Conservation (phyloP, 108 stramenopile genomes). For the Schizochytrium sp. region DNA sequence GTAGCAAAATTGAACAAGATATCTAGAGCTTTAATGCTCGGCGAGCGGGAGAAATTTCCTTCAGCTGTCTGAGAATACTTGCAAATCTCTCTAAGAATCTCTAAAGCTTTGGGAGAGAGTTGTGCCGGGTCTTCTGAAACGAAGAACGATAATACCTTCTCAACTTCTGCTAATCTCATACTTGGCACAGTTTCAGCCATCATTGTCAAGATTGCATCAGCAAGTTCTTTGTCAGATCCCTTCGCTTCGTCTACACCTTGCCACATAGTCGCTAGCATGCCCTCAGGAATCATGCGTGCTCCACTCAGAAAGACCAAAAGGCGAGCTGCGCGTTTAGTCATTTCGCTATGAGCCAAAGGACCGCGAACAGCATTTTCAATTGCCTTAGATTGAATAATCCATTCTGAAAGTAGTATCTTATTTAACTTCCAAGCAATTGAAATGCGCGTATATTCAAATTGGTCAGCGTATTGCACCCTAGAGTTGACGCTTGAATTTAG, state of each 20-base stretch:
- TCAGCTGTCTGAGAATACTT: neutral
- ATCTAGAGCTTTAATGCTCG: neutral
- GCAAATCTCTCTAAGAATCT: slow-evolving; percentile 33
- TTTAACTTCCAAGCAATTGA: neutral
- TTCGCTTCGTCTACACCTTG: neutral
- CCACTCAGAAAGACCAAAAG: neutral
- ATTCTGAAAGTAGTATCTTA: neutral
- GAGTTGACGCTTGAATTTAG: neutral
- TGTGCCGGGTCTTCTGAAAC: neutral
- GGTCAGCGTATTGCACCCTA: neutral
- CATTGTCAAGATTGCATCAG: neutral
- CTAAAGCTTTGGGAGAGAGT: neutral
- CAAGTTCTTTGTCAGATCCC: slow-evolving; percentile 43
- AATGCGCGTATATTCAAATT: slow-evolving; percentile 7
- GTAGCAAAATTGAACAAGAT: neutral
- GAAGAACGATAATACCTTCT: neutral
- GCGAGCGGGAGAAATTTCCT: neutral
- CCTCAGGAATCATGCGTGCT: neutral
- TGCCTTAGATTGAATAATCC: neutral
- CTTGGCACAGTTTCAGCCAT: neutral
- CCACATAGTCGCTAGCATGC: slow-evolving; percentile 31
- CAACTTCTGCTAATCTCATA: neutral
- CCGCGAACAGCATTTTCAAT: slow-evolving; percentile 43
- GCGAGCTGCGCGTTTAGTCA: neutral
- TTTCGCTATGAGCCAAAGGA: slow-evolving; percentile 18